These are phyloP conservation scores for Cutaneotrichosporon cyanovorans DNA, from an alignment of 1,284 basidiomycete genomes.

Conservation along the genomic window DNA sequence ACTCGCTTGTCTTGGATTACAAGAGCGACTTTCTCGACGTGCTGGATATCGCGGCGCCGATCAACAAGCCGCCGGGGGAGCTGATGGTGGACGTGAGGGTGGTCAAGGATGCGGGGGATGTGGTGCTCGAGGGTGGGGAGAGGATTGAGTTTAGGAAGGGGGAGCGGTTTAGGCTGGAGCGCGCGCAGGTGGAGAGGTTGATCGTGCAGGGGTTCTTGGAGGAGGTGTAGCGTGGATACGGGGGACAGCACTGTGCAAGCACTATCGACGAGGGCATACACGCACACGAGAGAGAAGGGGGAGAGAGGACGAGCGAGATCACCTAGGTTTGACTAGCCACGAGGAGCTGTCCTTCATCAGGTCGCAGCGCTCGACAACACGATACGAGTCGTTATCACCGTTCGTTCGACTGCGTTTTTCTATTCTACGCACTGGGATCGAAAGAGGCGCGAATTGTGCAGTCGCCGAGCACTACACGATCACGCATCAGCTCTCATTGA, in stretches of 20 bases:
- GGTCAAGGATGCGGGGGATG: conserved; percentile 73
- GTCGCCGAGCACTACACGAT: too few species aligned
- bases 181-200: conserved; percentile 81
- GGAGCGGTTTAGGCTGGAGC: conserved; percentile 73
- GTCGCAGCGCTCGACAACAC: too few species aligned
- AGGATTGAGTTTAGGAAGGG: conserved; percentile 81
- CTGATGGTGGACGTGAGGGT: conserved; percentile 46
- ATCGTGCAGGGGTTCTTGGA: conserved; percentile 87
- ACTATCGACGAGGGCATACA: too few species aligned
- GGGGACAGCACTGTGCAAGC: background rate
- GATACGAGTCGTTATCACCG: too few species aligned
- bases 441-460: too few species aligned
- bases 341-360: too few species aligned
- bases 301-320: too few species aligned
- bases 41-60: conserved; percentile 71
- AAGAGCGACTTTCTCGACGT: conserved; percentile 78
- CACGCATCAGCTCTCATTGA: too few species aligned
- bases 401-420: too few species aligned
- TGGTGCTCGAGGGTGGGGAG: conserved; percentile 74
- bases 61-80: conserved; percentile 56
- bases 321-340: too few species aligned
- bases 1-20: conserved; percentile 70
- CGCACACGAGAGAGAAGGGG: too few species aligned
- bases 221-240: conserved; percentile 46
- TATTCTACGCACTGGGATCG: too few species aligned